phyloP scores from a whole-genome alignment of 371 early-diverging fungal species.

The Mortierella sp. region DNA sequence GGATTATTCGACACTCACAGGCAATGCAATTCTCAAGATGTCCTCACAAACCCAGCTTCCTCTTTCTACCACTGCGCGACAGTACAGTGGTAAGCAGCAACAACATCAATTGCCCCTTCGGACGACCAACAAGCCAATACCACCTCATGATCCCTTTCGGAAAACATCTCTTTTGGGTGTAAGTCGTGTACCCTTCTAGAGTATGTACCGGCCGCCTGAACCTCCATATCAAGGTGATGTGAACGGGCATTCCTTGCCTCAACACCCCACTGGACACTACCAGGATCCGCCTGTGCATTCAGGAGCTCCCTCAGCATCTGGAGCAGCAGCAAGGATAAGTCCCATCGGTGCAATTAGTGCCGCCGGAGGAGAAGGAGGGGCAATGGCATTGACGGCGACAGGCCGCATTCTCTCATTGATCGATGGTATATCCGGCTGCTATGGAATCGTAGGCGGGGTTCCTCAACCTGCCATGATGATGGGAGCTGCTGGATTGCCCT shows the following conservation, averaged over 20 bases:
- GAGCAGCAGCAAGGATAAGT: neutral
- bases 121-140: slow-evolving; percentile 46
- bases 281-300: neutral
- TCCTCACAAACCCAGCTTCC: slow-evolving; percentile 9
- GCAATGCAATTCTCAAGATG: slow-evolving; percentile 24
- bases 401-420: slow-evolving; percentile 36
- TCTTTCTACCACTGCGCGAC: neutral
- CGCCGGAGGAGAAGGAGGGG: neutral
- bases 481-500: neutral
- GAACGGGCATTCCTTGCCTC: neutral
- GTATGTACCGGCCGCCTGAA: slow-evolving; percentile 34
- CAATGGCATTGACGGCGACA: slow-evolving; percentile 29
- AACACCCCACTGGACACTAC: slow-evolving; percentile 1
- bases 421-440: slow-evolving; percentile 39
- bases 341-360: neutral
- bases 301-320: neutral
- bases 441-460: slow-evolving; percentile 30
- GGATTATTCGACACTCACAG: neutral
- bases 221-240: slow-evolving; percentile 15
- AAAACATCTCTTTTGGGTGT: slow-evolving; percentile 15
- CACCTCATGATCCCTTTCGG: slow-evolving; percentile 52
- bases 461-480: slow-evolving; percentile 8
- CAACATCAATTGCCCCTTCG: slow-evolving; percentile 34
- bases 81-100: slow-evolving; percentile 11
- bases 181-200: slow-evolving; percentile 17